Conservation (phyloP, 441 rosid genomes). For the Metrosideros polymorpha region DNA sequence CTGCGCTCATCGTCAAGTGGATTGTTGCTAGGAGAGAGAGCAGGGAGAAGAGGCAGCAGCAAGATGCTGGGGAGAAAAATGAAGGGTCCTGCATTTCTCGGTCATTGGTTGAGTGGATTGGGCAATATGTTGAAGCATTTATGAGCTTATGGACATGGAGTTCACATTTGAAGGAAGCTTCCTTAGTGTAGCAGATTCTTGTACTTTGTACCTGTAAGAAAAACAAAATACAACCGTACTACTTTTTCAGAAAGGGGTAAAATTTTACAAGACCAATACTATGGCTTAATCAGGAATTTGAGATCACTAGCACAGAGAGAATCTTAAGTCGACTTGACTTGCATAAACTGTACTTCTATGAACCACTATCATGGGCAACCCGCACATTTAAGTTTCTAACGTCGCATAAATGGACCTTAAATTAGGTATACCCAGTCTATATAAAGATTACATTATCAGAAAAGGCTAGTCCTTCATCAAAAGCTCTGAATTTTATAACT, state of each 20-base stretch:
- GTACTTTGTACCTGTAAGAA: neutral
- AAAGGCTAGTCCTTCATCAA: neutral
- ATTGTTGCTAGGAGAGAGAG: neutral
- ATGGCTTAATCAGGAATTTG: neutral
- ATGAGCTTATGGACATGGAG: neutral
- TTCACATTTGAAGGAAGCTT: slow-evolving; percentile 10
- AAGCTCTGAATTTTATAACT: neutral
- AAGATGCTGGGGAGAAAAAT: neutral
- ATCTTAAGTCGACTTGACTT: neutral
- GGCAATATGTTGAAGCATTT: neutral
- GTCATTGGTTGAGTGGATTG: neutral
- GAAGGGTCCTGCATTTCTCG: slow-evolving; percentile 2
- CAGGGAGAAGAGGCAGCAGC: slow-evolving; percentile 4
- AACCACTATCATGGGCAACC: neutral
- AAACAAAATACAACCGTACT: neutral
- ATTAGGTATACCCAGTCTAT: neutral
- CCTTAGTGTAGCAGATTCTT: neutral
- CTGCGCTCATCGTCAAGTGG: neutral
- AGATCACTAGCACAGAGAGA: neutral
- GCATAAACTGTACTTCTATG: neutral
- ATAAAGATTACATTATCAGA: neutral
- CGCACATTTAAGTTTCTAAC: neutral
- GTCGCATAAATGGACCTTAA: neutral
- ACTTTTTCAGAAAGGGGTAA: neutral
- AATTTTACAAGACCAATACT: neutral